phyloP scores from a whole-genome alignment of 2,329 filamentous ascomycete genomes.

The Alternaria triticina region DNA sequence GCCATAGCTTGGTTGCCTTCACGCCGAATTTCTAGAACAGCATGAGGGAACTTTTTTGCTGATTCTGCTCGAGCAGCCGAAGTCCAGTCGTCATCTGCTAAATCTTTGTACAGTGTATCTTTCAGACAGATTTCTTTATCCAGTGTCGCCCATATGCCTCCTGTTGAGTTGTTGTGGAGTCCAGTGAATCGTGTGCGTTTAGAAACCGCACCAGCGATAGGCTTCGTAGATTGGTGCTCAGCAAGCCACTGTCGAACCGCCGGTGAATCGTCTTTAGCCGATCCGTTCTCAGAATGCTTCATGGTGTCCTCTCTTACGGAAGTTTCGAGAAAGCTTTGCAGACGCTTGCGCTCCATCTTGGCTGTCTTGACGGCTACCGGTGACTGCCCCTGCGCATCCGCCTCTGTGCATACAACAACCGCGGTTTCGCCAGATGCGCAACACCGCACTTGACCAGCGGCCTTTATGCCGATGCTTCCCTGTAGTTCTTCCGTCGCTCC shows the following conservation, averaged over 20 bases:
- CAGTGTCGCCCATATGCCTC: constrained; percentile 56
- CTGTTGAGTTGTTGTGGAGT: constrained; percentile 51
- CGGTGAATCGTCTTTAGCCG: constrained; percentile 22
- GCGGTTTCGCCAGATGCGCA: constrained; percentile 42
- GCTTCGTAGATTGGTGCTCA: constrained; percentile 52
- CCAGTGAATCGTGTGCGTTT: constrained; percentile 58
- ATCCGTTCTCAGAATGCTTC: constrained; percentile 5
- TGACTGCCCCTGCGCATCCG: constrained; percentile 16
- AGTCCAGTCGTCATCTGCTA: constrained; percentile 42
- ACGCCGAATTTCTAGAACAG: constrained; percentile 58
- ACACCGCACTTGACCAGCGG: constrained; percentile 45
- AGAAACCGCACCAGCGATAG: constrained; percentile 55
- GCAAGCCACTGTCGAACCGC: constrained; percentile 53
- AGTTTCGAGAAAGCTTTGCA: constrained; percentile 49
- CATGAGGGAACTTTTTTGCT: constrained; percentile 54
- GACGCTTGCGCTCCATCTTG: constrained; percentile 51
- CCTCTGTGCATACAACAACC: constrained; percentile 31
- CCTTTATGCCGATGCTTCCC: constrained; percentile 39
- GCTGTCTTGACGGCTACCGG: constrained; percentile 32
- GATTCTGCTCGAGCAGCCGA: constrained; percentile 30
- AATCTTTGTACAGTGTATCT: constrained; percentile 31
- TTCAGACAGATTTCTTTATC: constrained; percentile 56
- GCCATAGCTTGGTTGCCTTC: constrained; percentile 51
- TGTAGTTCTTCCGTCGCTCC: constrained; percentile 47
- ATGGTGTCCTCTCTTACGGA: constrained; percentile 21